Percentiles rank a stretch among this genome's conserved stretches.
Conservation (phyloP, 2,329 filamentous ascomycete species). For the Dichotomopilus funicola region DNA sequence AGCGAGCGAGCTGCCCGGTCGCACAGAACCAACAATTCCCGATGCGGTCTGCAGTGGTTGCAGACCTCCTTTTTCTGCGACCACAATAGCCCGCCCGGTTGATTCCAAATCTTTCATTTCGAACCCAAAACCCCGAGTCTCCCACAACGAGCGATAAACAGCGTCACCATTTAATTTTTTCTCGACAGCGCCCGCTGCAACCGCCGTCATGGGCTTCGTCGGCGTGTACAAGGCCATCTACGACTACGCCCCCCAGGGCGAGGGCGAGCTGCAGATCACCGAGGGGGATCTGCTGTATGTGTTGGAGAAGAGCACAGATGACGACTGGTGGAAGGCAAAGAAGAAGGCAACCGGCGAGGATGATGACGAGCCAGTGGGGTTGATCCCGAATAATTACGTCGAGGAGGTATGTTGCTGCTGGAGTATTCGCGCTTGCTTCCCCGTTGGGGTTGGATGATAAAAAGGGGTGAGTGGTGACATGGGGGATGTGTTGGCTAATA, state of each 20-base stretch:
- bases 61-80: too few species aligned
- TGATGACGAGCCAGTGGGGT: conserved; percentile 81
- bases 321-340: conserved; percentile 94
- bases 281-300: conserved; percentile 89
- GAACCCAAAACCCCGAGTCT: not conserved
- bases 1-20: too few species aligned
- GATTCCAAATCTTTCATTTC: not conserved
- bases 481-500: not conserved
- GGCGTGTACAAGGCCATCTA: conserved; percentile 87
- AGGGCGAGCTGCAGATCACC: conserved; percentile 74
- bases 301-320: conserved; percentile 69
- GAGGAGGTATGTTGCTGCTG: conserved; percentile 60
- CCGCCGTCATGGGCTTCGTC: conserved; percentile 71
- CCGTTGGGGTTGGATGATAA: not conserved
- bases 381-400: conserved; percentile 92
- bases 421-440: not conserved
- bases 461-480: not conserved
- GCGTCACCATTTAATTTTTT: not conserved
- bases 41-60: not conserved
- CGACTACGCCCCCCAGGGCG: conserved; percentile 82
- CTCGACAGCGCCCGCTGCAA: not conserved
- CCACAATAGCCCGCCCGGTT: not conserved
- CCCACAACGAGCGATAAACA: not conserved
- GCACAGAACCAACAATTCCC: too few species aligned
- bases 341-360: conserved; percentile 79